These are phyloP conservation scores for Castanospermum australe DNA, from an alignment of 306 rosid species.

Conservation along the genomic window DNA sequence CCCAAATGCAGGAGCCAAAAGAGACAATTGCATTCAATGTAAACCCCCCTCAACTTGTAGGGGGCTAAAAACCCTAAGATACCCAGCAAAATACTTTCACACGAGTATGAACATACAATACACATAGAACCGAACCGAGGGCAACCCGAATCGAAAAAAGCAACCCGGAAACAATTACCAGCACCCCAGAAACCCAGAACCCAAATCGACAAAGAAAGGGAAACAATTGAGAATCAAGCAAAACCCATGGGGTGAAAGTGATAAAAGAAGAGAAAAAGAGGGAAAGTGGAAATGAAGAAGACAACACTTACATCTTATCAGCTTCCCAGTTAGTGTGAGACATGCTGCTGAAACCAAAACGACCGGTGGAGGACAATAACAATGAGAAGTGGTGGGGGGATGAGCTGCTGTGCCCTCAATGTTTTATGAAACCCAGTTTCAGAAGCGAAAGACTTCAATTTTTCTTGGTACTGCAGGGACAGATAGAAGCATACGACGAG, in stretches of 20 bases:
- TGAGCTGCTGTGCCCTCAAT: constrained; percentile 24
- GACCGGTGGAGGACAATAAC: too few species aligned
- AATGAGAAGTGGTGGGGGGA: too few species aligned
- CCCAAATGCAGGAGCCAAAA: constrained; percentile 27
- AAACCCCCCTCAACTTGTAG: constrained; percentile 20
- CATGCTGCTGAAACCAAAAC: constrained; percentile 51
- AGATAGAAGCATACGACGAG: constrained; percentile 18
- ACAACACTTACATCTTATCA: constrained; percentile 84
- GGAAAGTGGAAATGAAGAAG: not conserved
- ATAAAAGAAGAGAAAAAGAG: not conserved
- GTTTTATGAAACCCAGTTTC: constrained; percentile 33
- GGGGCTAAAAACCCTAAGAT: constrained; percentile 42
- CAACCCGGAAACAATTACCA: not conserved
- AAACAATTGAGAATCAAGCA: constrained; percentile 9
- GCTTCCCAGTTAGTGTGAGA: constrained; percentile 99
- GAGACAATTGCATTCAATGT: constrained; percentile 20
- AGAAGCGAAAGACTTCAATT: constrained; percentile 30
- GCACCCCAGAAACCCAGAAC: constrained; percentile 32
- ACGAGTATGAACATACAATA: not conserved
- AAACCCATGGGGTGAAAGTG: constrained; percentile 40
- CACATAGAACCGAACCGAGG: not conserved
- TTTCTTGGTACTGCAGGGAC: constrained; percentile 19
- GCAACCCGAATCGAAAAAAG: constrained; percentile 33
- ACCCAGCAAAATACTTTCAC: constrained; percentile 25
- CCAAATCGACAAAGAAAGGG: constrained; percentile 43